Conservation (phyloP, 2,329 filamentous ascomycete species). For the Fusarium drepaniforme region DNA sequence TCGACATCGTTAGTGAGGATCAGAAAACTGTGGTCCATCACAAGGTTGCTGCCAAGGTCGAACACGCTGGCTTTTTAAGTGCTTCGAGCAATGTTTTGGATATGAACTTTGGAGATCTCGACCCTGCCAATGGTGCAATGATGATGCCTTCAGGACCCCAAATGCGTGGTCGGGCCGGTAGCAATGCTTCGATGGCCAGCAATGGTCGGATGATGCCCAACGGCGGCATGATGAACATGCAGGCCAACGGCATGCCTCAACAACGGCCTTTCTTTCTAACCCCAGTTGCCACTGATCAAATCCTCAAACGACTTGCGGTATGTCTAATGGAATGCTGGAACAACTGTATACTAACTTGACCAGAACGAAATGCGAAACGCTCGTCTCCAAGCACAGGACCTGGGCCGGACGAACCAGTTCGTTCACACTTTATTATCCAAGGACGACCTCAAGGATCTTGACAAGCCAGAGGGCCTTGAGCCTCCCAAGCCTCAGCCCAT, state of each 20-base stretch:
- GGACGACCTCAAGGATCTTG: conserved; percentile 72
- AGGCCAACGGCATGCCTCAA: conserved; percentile 72
- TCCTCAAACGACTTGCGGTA: conserved; percentile 75
- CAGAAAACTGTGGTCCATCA: conserved; percentile 99
- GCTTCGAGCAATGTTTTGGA: conserved; percentile 83
- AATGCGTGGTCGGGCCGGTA: conserved; percentile 77
- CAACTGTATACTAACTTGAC: conserved; percentile 34
- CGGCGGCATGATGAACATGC: conserved; percentile 58
- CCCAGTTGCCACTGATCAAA: conserved; percentile 92
- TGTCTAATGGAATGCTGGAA: conserved; percentile 17
- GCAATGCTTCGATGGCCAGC: conserved; percentile 71
- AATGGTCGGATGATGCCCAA: conserved; percentile 72
- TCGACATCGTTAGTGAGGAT: conserved; percentile 98
- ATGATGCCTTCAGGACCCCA: conserved; percentile 78
- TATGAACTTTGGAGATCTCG: conserved; percentile 92
- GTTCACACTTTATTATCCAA: conserved; percentile 81
- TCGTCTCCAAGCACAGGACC: conserved; percentile 86
- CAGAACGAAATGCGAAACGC: conserved; percentile 93
- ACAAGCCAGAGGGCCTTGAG: conserved; percentile 64
- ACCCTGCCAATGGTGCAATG: conserved; percentile 81
- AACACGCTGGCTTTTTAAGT: conserved; percentile 89
- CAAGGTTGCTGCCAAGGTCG: conserved; percentile 96
- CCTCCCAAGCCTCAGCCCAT: conserved; percentile 59
- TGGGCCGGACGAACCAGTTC: conserved; percentile 85
- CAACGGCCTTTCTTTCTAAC: conserved; percentile 89